A percentile compares a stretch with the other conserved stretches of the same genome.
These are phyloP conservation scores for Aspergillus pseudotamarii DNA, from an alignment of 2,329 filamentous ascomycete species.

Conservation along the genomic window DNA sequence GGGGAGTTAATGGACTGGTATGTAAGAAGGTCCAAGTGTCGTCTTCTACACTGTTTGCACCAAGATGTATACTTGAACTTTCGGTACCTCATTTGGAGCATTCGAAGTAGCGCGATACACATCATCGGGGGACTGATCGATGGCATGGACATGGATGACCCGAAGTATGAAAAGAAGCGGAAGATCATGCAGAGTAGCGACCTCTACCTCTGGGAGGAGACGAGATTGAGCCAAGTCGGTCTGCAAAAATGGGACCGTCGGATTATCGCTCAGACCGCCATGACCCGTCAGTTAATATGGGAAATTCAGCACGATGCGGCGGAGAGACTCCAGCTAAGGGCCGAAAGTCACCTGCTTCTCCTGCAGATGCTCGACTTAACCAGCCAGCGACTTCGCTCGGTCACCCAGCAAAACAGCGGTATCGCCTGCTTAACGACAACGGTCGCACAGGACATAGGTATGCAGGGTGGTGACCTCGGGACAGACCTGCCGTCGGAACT, in stretches of 20 bases:
- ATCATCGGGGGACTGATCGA: constrained; percentile 22
- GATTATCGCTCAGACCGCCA: constrained; percentile 37
- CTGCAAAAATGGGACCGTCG: constrained; percentile 34
- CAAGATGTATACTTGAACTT: constrained; percentile 40
- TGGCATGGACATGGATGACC: constrained; percentile 29
- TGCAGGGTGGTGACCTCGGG: constrained; percentile 14
- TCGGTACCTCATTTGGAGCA: constrained; percentile 34
- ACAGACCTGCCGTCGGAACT: constrained; percentile 17
- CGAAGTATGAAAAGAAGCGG: constrained; percentile 18
- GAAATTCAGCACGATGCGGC: constrained; percentile 39
- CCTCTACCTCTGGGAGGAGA: constrained; percentile 32
- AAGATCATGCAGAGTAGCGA: constrained; percentile 23
- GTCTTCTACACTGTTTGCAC: constrained; percentile 37
- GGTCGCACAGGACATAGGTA: constrained; percentile 36
- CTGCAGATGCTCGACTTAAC: constrained; percentile 29
- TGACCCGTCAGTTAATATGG: constrained; percentile 41
- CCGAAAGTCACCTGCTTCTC: constrained; percentile 31
- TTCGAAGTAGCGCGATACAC: constrained; percentile 28
- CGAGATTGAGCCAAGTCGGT: constrained; percentile 37
- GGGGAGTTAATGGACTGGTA: constrained; percentile 45
- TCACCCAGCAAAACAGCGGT: constrained; percentile 30
- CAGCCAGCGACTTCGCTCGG: constrained; percentile 26
- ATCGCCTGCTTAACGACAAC: constrained; percentile 36
- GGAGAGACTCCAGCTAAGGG: constrained; percentile 29
- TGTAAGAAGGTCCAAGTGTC: constrained; percentile 36